Base-by-base conservation (phyloP, 768 basidiomycete genomes). In the Boletus bicolor region DNA sequence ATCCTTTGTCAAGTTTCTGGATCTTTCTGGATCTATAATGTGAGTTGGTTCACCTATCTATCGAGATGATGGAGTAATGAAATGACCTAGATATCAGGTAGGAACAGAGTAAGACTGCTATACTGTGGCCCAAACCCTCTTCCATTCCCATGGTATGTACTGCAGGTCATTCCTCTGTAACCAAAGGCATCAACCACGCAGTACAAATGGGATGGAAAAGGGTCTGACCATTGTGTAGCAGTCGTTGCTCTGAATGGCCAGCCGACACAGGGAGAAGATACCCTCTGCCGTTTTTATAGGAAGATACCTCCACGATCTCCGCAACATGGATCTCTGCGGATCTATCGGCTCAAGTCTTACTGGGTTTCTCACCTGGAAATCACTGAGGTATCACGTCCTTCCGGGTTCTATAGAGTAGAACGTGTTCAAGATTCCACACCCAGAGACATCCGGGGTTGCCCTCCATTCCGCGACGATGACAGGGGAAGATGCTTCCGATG, bases 121-220 rank as follows among this genome's bases (percentile, higher is more conserved):
- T 39, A 56, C 58, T 41, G 53, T 67, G 65, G 65, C 66, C 69
- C 58, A 69, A 68, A 68, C 64, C 53, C 65, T 72, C 76, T 77
- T 77, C 76, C 76, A 77, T 77, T 76, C 76, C 72, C 76, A 77
- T 77, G 76, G 76, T 77, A 77, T 70, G 74, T 72, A 71, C 65
- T 67, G 64, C 37, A 63, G 59, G 55, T 54, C 45, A 51, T 46
- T 41, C 60, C 56, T 60, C 58, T 57, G 70, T 66, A 70, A 58
- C 61, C 64, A 66, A 69, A 71, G 70, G 66, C 19, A 44, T 61
- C 54, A 56, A 63, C 62, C 62, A 44, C 5, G 41, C 56, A 59
- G 59, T 68, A 65, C 66, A 69, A 55, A 69, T 68, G 68, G 37
- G 66, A 57, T 43, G 58, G 57, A 60, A 67, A 52, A 52, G 59